Base-by-base conservation (phyloP, 2,329 filamentous ascomycete genomes). In the Botrytis cinerea region DNA sequence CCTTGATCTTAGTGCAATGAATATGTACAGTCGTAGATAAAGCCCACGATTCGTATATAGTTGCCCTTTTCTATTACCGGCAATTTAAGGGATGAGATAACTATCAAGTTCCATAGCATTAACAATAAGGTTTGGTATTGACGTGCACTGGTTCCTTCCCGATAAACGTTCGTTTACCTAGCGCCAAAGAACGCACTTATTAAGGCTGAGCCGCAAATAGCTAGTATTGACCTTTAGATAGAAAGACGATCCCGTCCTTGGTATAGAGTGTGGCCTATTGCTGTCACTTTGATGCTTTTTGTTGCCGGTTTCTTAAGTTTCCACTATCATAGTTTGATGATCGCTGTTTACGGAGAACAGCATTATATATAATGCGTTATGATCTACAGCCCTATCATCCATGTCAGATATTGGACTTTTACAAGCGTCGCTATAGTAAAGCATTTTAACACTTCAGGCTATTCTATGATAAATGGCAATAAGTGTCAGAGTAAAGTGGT, bases 61-160 rank as follows among this genome's bases (percentile, higher is more conserved):
- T 43, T 0, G 4, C 22, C 28, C 1, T 20, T 69, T 57, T n/a
- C 1, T 12, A 25, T 57, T 2, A 18, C 2, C 5, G 1, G 14
- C 10, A 9, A 28, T 40, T 0, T 28, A 32, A 3, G 40, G 6
- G 0, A 3, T 28, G n/a, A 16, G 10, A 2, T 5, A 18, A 10
- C 18, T 28, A 2, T 20, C 12, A 40, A 12, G 25, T 20, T 40
- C 35, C 2, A 14, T 43, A 43, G 35, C 38, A 67, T 45, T 10
- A 25, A 22, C 12, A 32, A 57, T 57, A 43, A n/a, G 54, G 38
- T n/a, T 57, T 28, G n/a, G 18, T 57, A 25, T 9, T 43, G 10
- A 57, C 20, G 46, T 48, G 5, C 10, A 1, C 3, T 57, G 7
- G 14, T 45, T 69, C n/a, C 6, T 69, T 32, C n/a, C 12, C 66